Evolutionary conservation across 2,329 filamentous ascomycete species (phyloP).

Genomic region (Paecilomyces niveus): DNA sequence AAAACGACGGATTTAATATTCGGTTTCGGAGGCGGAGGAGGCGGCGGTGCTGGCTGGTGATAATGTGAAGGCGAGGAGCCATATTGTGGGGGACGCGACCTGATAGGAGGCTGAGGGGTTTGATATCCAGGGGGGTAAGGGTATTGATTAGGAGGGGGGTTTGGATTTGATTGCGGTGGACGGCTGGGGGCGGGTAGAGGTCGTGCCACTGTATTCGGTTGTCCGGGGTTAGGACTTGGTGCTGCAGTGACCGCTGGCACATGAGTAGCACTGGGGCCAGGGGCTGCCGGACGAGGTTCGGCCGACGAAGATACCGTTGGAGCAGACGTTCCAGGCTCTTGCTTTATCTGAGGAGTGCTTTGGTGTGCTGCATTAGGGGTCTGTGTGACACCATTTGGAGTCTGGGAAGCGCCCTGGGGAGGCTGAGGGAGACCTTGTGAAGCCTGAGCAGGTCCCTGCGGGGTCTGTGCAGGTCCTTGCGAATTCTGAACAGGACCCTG

Average conservation of each 20-base stretch:
- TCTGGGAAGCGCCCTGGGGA: not conserved
- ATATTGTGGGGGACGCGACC: constrained; percentile 29
- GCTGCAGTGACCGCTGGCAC: constrained; percentile 1
- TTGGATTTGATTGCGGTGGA: constrained; percentile 11
- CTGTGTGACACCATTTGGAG: not conserved
- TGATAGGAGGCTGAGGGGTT: constrained; percentile 23
- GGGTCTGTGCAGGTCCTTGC: not conserved
- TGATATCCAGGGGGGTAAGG: constrained; percentile 26
- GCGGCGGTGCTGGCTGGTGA: constrained; percentile 19
- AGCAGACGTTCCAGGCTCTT: not conserved
- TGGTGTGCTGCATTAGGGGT: not conserved
- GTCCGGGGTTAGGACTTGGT: constrained; percentile 8
- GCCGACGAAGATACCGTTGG: constrained; percentile 3
- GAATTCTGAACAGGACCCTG: constrained; percentile 1
- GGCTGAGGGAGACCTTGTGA: not conserved
- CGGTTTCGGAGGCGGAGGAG: constrained; percentile 27
- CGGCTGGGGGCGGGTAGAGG: constrained; percentile 16
- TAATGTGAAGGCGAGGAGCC: constrained; percentile 27
- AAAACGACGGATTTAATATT: constrained; percentile 42
- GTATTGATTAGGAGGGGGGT: constrained; percentile 19
- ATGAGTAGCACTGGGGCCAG: not conserved
- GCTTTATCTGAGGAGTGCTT: not conserved
- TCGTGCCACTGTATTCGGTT: constrained; percentile 15
- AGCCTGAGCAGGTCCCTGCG: not conserved
- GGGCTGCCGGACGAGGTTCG: not conserved